Evolutionary conservation across 768 basidiomycete species (phyloP).

Genomic region (Lentinula guzmanii): DNA sequence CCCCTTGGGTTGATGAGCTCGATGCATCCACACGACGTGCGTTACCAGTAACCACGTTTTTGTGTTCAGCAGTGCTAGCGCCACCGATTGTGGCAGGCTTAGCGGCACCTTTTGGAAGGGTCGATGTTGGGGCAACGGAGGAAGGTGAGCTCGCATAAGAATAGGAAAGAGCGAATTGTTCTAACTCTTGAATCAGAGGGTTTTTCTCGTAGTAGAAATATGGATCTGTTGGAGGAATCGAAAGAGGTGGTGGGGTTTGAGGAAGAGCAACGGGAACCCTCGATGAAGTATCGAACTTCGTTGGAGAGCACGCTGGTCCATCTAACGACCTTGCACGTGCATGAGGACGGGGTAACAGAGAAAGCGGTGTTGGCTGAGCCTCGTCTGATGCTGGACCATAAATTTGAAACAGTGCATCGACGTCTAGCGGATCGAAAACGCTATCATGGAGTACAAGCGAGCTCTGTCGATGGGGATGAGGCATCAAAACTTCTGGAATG

Average conservation of each 20-base stretch:
- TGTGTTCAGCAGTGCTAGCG: neutral
- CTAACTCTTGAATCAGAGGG: neutral
- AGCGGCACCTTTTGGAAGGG: slow-evolving; percentile 3
- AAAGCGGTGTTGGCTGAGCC: neutral
- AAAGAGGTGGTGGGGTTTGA: neutral
- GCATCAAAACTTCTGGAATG: neutral
- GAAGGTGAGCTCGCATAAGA: neutral
- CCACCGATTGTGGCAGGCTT: neutral
- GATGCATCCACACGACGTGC: too few relatives aligned
- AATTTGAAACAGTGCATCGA: neutral
- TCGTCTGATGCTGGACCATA: neutral
- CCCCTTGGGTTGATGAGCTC: neutral
- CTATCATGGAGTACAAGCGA: neutral
- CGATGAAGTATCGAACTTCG: neutral
- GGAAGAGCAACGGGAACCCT: neutral
- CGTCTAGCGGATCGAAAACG: neutral
- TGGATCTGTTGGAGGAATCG: neutral
- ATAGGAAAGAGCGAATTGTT: neutral
- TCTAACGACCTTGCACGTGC: neutral
- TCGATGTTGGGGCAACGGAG: neutral
- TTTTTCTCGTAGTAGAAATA: neutral
- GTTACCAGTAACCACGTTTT: neutral
- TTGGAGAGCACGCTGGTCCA: neutral
- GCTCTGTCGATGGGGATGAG: neutral
- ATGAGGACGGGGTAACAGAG: slow-evolving; percentile 1